Evolutionary conservation across 495 filamentous ascomycete species (phyloP), one percentile per base, ranked within the genome.

Genomic region (Trichoderma gamsii): DNA sequence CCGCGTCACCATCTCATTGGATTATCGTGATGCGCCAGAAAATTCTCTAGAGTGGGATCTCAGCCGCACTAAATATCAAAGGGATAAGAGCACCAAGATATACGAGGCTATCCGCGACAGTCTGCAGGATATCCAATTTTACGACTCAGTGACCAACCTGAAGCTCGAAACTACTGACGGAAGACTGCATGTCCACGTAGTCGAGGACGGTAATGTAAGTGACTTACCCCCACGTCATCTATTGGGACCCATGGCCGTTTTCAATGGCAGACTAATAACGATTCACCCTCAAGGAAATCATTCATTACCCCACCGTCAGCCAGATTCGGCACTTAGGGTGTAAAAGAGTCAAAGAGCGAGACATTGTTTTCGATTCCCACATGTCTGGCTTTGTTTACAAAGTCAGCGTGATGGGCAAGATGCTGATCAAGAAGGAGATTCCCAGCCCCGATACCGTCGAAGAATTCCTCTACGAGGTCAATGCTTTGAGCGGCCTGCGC

Each of bases 361-460:
- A 90, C 18, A 75, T 98, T 4, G 83, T 89, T 66, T 98, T 99
- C 74, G 90, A 96, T 70, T 89, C 90, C 2, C 95, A 99, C 74
- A 82, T 98, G 71, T 97, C 95, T 12, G 95, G 95, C 0, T 99
- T 98, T 75, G 95, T 99, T 41, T 99, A 99, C 83, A 97, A 94
- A 79, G 93, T 99, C 59, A 82, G 79, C 11, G 84, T 92, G 35
- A 78, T 83, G 68, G 88, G 86, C 46, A 79, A 85, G 63, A 80
- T 86, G 18, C 91, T 89, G 74, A 97, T 99, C 79, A 99, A 99
- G 77, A 99, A 99, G 73, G 95, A 99, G 76, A 98, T 99, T 64
- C 95, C 95, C 2, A 93, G 96, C 1, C 96, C 95, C 0, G 94
- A 99, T 76, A 95, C 90, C 0, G 88, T 98, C 35, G 95, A 99